phyloP scores from a whole-genome alignment of 1,139 yeast genomes.

The Candida labiduridarum region DNA sequence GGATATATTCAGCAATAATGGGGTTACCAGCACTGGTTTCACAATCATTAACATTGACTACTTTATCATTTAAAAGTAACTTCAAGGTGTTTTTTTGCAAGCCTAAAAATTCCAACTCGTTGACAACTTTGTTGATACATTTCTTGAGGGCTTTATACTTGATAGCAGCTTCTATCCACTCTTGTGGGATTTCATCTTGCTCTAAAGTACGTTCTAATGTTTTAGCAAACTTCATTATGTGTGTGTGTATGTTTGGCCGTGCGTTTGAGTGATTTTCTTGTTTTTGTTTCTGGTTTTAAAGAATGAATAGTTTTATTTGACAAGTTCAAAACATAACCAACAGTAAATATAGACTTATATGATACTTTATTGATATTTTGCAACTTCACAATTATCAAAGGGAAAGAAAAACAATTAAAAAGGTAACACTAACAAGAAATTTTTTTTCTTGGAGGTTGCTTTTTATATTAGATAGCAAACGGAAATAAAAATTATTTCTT shows the following conservation, averaged over 20 bases:
- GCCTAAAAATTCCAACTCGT: conserved; percentile 58
- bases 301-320: neutral
- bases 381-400: neutral
- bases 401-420: neutral
- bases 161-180: conserved; percentile 71
- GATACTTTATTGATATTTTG: neutral
- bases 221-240: conserved; percentile 71
- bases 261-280: neutral
- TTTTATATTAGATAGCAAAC: neutral
- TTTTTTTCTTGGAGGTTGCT: neutral
- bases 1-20: conserved; percentile 44
- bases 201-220: conserved; percentile 62
- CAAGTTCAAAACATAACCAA: neutral
- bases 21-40: conserved; percentile 44
- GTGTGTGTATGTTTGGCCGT: neutral
- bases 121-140: conserved; percentile 62
- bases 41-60: conserved; percentile 34
- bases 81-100: conserved; percentile 52
- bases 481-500: too few species aligned
- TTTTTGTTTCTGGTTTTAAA: neutral
- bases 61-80: conserved; percentile 32
- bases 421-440: too few species aligned
- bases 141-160: conserved; percentile 73
- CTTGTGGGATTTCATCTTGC: conserved; percentile 64
- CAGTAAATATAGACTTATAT: neutral